These are phyloP conservation scores for Schoenoplectus triqueter DNA, from an alignment of 202 grass and related monocot genomes.

Conservation along the genomic window DNA sequence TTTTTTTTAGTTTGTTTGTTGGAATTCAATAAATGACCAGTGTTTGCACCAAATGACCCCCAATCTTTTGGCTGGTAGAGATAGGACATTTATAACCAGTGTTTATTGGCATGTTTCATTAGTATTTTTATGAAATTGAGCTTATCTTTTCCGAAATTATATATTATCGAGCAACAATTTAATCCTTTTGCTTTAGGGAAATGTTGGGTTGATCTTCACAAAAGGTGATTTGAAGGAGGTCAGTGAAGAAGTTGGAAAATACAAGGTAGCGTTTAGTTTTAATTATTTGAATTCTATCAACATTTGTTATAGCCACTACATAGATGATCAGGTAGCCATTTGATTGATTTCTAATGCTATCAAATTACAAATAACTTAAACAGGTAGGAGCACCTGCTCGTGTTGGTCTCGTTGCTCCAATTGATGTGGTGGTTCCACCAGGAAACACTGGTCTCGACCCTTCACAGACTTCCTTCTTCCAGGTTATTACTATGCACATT, in stretches of 20 bases:
- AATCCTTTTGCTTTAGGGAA: constrained; percentile 30
- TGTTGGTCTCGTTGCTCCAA: constrained; percentile 49
- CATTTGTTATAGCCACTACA: background rate
- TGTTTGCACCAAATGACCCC: background rate
- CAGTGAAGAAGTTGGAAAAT: constrained; percentile 45
- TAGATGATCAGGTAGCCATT: background rate
- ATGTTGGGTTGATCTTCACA: constrained; percentile 50
- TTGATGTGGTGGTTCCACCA: constrained; percentile 45
- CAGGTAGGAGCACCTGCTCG: constrained; percentile 48
- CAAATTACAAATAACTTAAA: background rate
- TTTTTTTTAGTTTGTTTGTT: background rate
- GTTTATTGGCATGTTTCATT: background rate
- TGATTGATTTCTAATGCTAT: background rate
- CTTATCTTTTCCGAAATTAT: too few species aligned
- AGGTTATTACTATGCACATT: constrained; percentile 15
- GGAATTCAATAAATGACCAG: too few species aligned
- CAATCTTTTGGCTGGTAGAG: background rate
- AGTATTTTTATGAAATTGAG: background rate
- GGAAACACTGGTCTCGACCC: constrained; percentile 49
- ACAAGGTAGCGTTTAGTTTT: constrained; percentile 33
- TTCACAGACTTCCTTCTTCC: constrained; percentile 46
- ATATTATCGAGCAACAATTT: too few species aligned
- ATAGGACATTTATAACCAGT: background rate
- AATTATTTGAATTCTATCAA: background rate
- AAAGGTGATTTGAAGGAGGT: constrained; percentile 54